Conservation (phyloP, 805 yeast species). For the Komagataella kurtzmanii region DNA sequence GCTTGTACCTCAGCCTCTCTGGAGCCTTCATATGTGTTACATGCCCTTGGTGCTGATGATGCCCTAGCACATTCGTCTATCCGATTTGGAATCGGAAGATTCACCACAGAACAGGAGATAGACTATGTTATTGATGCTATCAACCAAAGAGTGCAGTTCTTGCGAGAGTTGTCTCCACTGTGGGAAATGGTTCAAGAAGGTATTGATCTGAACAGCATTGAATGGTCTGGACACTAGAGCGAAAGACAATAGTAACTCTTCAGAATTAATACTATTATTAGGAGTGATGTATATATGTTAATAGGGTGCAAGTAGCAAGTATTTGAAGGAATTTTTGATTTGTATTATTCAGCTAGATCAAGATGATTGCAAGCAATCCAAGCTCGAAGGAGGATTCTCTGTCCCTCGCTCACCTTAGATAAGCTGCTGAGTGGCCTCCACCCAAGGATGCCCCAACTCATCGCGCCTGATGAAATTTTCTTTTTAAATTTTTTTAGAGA, state of each 20-base stretch:
- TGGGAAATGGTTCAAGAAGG: slow-evolving; percentile 99
- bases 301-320: neutral
- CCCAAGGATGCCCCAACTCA: neutral
- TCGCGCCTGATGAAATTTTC: neutral
- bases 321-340: neutral
- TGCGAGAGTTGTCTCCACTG: slow-evolving; percentile 85
- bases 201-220: slow-evolving; percentile 82
- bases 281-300: neutral
- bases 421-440: neutral
- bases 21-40: slow-evolving; percentile 94
- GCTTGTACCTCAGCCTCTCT: slow-evolving; percentile 98
- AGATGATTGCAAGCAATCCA: neutral
- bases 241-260: neutral
- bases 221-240: slow-evolving; percentile 92
- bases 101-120: slow-evolving; percentile 91
- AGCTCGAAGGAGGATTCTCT: neutral
- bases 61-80: slow-evolving; percentile 98
- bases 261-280: neutral
- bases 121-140: slow-evolving; percentile 90
- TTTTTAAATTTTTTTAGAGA: slow-evolving; percentile 21
- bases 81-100: slow-evolving; percentile 93
- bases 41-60: slow-evolving; percentile 95
- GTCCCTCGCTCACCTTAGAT: too few relatives aligned
- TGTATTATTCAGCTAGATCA: neutral
- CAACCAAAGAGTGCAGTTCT: slow-evolving; percentile 75